These are phyloP conservation scores for Eremothecium coryli DNA, from an alignment of 1,139 yeast species.

Conservation along the genomic window DNA sequence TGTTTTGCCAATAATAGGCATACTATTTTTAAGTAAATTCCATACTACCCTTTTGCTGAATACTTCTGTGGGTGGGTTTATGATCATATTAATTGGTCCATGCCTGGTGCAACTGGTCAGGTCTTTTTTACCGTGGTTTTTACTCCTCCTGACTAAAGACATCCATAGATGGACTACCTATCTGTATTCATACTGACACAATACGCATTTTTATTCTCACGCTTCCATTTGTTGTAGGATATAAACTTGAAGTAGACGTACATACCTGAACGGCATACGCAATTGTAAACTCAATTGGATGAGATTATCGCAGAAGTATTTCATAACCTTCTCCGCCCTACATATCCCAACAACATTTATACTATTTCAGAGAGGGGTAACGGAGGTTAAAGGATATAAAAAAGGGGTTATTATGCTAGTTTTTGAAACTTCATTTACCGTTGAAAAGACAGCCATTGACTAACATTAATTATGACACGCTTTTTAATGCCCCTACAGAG, in stretches of 20 bases:
- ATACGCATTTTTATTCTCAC: constrained; percentile 47
- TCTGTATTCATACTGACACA: constrained; percentile 66
- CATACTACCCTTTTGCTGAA: constrained; percentile 32
- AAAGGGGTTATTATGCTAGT: no score
- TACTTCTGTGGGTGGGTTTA: constrained; percentile 43
- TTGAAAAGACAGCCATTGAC: no score
- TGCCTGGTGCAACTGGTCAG: constrained; percentile 81
- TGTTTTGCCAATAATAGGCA: constrained; percentile 51
- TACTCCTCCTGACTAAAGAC: constrained; percentile 51
- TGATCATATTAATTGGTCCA: constrained; percentile 65
- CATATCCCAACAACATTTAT: no score
- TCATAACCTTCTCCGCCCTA: no score
- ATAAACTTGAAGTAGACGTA: no score
- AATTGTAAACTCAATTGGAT: no score
- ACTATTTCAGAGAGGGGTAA: no score
- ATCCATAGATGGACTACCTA: constrained; percentile 73
- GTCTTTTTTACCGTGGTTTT: constrained; percentile 79
- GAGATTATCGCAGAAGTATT: no score
- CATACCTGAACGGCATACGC: no score
- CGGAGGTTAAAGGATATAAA: no score
- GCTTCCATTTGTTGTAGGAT: no score
- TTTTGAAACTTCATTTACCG: no score
- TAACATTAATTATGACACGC: background rate
- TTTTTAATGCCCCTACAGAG: background rate
- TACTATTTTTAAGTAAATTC: constrained; percentile 40